Conservation (phyloP, 768 basidiomycete genomes). For the Suillus subluteus region DNA sequence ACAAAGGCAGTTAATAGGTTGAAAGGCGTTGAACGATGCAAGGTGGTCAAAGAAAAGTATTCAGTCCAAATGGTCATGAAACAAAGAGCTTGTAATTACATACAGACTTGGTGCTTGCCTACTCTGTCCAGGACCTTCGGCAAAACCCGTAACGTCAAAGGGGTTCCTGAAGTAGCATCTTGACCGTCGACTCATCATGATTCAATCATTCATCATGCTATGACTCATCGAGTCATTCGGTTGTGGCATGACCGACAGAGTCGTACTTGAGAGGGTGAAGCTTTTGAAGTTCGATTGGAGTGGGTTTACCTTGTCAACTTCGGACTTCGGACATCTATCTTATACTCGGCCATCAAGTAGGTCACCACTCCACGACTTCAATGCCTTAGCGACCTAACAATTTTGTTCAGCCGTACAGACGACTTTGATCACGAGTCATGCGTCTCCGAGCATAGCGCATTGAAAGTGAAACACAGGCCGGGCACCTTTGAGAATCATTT, state of each 20-base stretch:
- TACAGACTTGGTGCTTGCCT: background rate
- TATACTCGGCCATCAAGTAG: background rate
- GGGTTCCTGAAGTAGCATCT: too few species aligned
- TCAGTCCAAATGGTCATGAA: background rate
- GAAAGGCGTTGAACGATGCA: background rate
- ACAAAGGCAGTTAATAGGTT: background rate
- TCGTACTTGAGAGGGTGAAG: too few species aligned
- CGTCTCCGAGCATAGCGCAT: background rate
- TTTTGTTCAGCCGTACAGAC: background rate
- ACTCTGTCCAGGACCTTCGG: background rate
- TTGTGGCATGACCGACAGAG: too few species aligned
- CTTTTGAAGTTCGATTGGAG: background rate
- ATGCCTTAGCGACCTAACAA: background rate
- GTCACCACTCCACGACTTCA: background rate
- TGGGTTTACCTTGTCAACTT: background rate
- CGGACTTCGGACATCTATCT: background rate
- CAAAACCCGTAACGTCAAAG: conserved; percentile 3
- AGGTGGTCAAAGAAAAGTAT: background rate
- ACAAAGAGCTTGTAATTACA: background rate
- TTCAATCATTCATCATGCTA: too few species aligned
- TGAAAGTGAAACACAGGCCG: background rate
- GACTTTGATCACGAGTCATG: background rate
- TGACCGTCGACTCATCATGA: too few species aligned
- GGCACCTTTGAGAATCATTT: background rate
- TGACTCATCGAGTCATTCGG: too few species aligned